Evolutionary conservation across 352 stramenopile species (phyloP).

Genomic region (Phytopythium vexans): DNA sequence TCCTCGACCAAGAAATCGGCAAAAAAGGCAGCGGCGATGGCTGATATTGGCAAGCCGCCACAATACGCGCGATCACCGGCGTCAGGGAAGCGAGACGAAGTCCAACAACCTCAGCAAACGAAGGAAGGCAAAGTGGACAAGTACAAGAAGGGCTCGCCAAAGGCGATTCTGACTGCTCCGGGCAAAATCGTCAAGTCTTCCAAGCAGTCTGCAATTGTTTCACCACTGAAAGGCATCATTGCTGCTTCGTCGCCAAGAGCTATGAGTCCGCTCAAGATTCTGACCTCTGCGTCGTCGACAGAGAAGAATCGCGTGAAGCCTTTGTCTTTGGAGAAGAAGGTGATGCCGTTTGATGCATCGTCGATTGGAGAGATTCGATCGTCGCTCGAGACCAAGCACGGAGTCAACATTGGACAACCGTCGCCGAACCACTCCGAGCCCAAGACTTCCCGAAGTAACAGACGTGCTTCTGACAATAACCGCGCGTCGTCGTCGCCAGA

Average conservation of each 20-base stretch:
- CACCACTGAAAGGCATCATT: constrained; percentile 25
- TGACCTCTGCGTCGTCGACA: constrained; percentile 14
- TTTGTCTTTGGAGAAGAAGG: constrained; percentile 9
- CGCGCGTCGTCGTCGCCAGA: constrained; percentile 32
- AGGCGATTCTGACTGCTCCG: constrained; percentile 32
- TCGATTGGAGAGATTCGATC: constrained; percentile 60
- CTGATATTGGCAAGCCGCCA: constrained; percentile 7
- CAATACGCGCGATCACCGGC: constrained; percentile 3
- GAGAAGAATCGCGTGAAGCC: constrained; percentile 29
- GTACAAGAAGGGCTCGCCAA: constrained; percentile 17
- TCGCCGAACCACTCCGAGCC: constrained; percentile 9
- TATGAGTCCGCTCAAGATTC: constrained; percentile 30
- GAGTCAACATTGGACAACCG: constrained; percentile 10
- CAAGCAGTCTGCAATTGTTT: constrained; percentile 8
- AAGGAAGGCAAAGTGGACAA: constrained; percentile 17
- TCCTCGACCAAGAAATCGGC: background rate
- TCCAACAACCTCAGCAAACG: constrained; percentile 1
- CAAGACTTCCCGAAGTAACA: constrained; percentile 16
- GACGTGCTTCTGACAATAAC: constrained; percentile 41
- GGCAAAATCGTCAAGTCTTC: constrained; percentile 41
- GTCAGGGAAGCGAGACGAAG: constrained; percentile 13
- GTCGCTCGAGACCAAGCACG: constrained; percentile 54
- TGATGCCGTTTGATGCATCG: constrained; percentile 46
- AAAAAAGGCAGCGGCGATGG: constrained; percentile 7
- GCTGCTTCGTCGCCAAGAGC: constrained; percentile 9